Evolutionary conservation across 768 basidiomycete species (phyloP).

Genomic region (Tricholoma terreum): DNA sequence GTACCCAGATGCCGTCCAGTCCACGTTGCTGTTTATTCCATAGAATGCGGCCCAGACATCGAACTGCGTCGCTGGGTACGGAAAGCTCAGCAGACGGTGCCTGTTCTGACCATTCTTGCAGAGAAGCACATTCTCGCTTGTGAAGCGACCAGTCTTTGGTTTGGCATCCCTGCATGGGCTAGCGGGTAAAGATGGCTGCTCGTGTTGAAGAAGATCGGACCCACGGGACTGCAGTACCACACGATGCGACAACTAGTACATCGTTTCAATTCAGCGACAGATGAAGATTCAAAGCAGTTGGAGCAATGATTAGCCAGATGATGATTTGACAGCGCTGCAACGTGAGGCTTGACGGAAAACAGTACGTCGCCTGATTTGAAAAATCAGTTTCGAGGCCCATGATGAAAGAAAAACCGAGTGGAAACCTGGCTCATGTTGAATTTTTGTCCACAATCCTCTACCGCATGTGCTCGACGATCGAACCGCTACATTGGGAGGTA

Average conservation of each 20-base stretch:
- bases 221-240: slow-evolving; percentile 74
- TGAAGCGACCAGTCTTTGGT: slow-evolving; percentile 71
- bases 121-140: slow-evolving; percentile 72
- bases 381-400: background rate
- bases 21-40: slow-evolving; percentile 63
- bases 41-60: slow-evolving; percentile 74
- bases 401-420: background rate
- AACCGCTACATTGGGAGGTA: slow-evolving; percentile 44
- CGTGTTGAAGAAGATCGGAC: slow-evolving; percentile 20
- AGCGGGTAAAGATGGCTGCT: background rate
- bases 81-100: slow-evolving; percentile 45
- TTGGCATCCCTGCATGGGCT: slow-evolving; percentile 56
- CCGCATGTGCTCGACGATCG: slow-evolving; percentile 35
- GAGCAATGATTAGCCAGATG: slow-evolving; percentile 68
- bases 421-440: slow-evolving; percentile 35
- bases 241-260: slow-evolving; percentile 72
- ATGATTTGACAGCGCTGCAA: slow-evolving; percentile 61
- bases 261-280: slow-evolving; percentile 47
- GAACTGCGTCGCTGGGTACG: slow-evolving; percentile 73
- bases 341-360: slow-evolving; percentile 55
- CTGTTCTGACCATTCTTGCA: slow-evolving; percentile 53
- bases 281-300: slow-evolving; percentile 49
- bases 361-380: slow-evolving; percentile 52
- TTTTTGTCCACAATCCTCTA: slow-evolving; percentile 44
- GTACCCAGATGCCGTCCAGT: slow-evolving; percentile 53